Base-by-base conservation (phyloP, 2,329 filamentous ascomycete genomes). In the Fusarium phyllophilum region DNA sequence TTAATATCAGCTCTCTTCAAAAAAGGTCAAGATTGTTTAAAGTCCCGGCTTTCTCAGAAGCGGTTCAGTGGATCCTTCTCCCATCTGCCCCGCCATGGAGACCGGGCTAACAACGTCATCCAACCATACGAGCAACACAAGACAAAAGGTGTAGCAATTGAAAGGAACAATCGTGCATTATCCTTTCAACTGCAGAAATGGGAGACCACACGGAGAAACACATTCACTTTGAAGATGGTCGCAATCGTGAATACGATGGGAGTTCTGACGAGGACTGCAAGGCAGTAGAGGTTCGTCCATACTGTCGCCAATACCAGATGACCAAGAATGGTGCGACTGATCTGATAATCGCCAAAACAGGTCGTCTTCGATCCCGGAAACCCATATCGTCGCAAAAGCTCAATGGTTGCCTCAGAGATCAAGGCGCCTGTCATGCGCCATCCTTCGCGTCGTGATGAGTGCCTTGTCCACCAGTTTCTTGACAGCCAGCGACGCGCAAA, bases 321-420 rank as follows among this genome's bases (percentile, higher is more conserved):
- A 33, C 29, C 22, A 48, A 67, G 46, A 54, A 54, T 48, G 45
- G 33, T 24, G 48, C 46, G 20, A 33, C 67, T 70, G 49, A 70
- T 66, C 64, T 42, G 22, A 33, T 33, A 26, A 36, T 48, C 52
- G 29, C 62, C 31, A 34, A 46, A 46, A 33, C 49, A 90, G 89
- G 90, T 92, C 56, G 86, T 89, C 29, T 92, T 93, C 77, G 90
- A 92, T 70, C 82, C 88, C 3, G 82, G 86, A 44, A 91, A 88
- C 73, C 85, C 86, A 0, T 90, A 91, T 76, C 88, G 91, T 29
- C 87, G 91, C 66, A 93, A 92, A 82, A 91, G 89, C 77, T 92
- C 90, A 18, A 85, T 93, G 55, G 88, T 91, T 18, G 79, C 85
- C 9, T 83, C 83, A 55, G 89, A 91, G 36, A 77, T 83, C 6